Evolutionary conservation across 2,329 filamentous ascomycete genomes (phyloP).

Genomic region (Paracoccidioides brasiliensis): DNA sequence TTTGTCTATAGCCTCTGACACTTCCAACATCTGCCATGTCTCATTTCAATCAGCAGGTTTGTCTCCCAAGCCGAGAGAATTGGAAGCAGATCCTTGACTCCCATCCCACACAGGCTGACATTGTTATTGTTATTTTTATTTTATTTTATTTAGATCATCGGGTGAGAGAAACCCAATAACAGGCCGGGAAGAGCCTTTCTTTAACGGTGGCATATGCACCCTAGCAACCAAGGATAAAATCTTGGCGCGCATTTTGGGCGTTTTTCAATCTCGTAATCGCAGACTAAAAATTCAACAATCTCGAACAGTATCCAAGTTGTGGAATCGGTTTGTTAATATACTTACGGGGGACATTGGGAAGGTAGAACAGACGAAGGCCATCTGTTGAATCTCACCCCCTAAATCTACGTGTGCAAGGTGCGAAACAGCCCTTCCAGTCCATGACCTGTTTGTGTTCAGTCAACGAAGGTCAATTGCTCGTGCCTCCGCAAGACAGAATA

Average conservation of each 20-base stretch:
- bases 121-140: not conserved
- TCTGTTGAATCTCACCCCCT: not conserved
- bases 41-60: constrained; percentile 7
- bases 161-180: not conserved
- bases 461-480: not conserved
- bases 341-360: not conserved
- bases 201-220: not conserved
- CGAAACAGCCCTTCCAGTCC: not conserved
- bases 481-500: too few relatives aligned
- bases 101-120: not conserved
- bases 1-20: constrained; percentile 9
- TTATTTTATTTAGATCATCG: not conserved
- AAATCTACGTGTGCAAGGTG: not conserved
- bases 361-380: not conserved
- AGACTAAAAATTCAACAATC: not conserved
- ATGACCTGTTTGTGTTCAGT: too few relatives aligned
- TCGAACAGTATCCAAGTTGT: not conserved
- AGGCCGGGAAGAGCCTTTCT: not conserved
- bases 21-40: constrained; percentile 10
- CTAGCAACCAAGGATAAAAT: not conserved
- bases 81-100: not conserved
- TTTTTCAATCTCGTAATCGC: not conserved
- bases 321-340: not conserved
- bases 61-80: constrained; percentile 1
- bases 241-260: not conserved